Conservation (phyloP, 1,284 basidiomycete species). For the Xanthoconium separans region DNA sequence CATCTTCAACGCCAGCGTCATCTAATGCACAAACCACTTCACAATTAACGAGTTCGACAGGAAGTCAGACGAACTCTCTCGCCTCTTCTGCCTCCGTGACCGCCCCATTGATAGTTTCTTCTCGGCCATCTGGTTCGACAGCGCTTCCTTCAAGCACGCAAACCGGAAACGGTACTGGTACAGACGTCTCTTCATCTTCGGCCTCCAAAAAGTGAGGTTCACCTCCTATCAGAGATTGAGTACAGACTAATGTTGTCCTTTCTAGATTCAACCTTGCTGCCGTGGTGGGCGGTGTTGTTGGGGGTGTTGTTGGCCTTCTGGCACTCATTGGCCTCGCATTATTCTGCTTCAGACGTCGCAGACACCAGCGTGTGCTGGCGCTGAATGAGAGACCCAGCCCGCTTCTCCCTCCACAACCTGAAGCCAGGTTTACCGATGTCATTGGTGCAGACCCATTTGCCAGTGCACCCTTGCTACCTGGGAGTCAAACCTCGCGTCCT, state of each 20-base stretch:
- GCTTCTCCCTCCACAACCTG: conserved; percentile 2
- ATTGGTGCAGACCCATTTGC: conserved; percentile 4
- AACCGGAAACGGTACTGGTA: not conserved
- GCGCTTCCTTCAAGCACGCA: conserved; percentile 10
- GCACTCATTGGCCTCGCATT: conserved; percentile 11
- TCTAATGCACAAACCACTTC: not conserved
- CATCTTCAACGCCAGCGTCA: conserved; percentile 1
- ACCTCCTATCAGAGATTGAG: not conserved
- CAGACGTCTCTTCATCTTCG: conserved; percentile 2
- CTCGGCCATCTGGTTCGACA: conserved; percentile 5
- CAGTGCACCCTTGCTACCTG: not conserved
- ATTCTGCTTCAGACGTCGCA: conserved; percentile 14
- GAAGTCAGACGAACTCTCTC: not conserved
- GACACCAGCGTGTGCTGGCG: not conserved
- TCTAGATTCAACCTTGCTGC: conserved; percentile 10
- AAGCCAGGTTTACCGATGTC: not conserved
- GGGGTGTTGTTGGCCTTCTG: conserved; percentile 18
- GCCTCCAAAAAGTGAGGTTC: conserved; percentile 11
- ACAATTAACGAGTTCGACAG: not conserved
- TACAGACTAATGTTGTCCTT: not conserved
- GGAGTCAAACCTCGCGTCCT: conserved; percentile 1
- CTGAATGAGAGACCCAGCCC: conserved; percentile 10
- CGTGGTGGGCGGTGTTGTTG: conserved; percentile 17
- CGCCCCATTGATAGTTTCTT: conserved; percentile 8
- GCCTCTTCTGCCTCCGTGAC: not conserved